These are phyloP conservation scores for Rubia balearica DNA, from an alignment of 305 asterid species.

Conservation along the genomic window DNA sequence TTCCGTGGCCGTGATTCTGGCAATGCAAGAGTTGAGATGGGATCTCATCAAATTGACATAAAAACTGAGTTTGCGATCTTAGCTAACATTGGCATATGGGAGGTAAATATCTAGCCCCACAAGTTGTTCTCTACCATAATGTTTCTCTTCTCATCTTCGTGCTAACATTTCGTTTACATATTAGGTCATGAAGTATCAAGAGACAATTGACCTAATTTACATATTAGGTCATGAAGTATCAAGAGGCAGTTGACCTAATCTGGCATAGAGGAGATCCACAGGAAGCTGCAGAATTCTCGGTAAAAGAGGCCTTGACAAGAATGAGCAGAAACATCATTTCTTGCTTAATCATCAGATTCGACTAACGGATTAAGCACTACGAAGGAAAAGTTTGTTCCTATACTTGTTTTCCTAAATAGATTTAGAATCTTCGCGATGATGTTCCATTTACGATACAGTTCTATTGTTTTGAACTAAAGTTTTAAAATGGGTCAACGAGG, in stretches of 20 bases:
- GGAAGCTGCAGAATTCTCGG: conserved; percentile 57
- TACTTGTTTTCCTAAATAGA: not conserved
- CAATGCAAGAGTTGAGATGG: conserved; percentile 25
- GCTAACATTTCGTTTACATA: not conserved
- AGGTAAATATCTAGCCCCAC: conserved; percentile 26
- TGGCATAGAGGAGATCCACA: conserved; percentile 53
- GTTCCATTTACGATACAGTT: not conserved
- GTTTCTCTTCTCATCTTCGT: not conserved
- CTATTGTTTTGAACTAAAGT: not conserved
- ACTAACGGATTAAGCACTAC: conserved; percentile 14
- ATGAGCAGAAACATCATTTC: conserved; percentile 47
- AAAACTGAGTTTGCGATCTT: conserved; percentile 56
- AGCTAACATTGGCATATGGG: conserved; percentile 58
- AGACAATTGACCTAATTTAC: no score
- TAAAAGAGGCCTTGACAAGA: conserved; percentile 51
- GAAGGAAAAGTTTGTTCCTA: not conserved
- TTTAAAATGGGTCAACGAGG: not conserved
- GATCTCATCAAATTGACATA: conserved; percentile 34
- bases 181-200: conserved; percentile 59
- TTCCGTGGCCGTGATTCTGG: not conserved
- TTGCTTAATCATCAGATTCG: conserved; percentile 51
- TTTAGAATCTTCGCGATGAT: not conserved
- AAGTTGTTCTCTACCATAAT: not conserved
- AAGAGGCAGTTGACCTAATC: conserved; percentile 62
- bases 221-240: no score